Evolutionary conservation across 768 basidiomycete species (phyloP), one percentile per base, ranked within the genome.

Genomic region (Macrolepiota fuliginosa): DNA sequence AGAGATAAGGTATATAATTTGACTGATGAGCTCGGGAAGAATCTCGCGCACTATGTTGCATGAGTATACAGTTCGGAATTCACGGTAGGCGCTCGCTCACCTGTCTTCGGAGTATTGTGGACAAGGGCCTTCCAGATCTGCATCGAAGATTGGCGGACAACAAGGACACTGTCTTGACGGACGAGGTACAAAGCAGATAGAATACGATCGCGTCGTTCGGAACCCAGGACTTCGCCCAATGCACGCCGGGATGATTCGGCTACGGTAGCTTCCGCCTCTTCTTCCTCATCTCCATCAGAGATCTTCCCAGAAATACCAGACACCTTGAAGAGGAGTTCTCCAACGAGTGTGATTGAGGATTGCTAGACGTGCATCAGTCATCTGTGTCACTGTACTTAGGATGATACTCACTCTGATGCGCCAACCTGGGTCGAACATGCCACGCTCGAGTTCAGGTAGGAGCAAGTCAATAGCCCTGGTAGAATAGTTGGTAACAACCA

Each of bases 91-190:
- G 49, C 77, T 60, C 53, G 49, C 77, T 60, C 70, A 94, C 94
- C 89, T 65, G 94, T 96, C 49, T 90, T 81, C 4, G 94, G 95
- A 0, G 94, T 96, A 68, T 96, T 98, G 72, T 94, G 86, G 10
- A 99, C 96, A 64, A 98, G 80, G 3, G 94, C 96, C 75, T 98
- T 98, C 97, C 97, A 99, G 65, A 98, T 97, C 61, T 94, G 94
- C 49, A 96, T 85, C 0, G 96, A 92, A 2, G 94, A 87, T 71
- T 94, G 92, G 42, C 96, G 87, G 39, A 98, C 96, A 49, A 88
- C 83, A 45, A 85, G 87, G 65, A 97, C 92, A 12, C 91, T 83
- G 73, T 98, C 97, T 72, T 98, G 96, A 50, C 96, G 88, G 56
- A 95, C 92, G 65, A 98, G 81, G 73, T 96, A 99, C 56, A 99